A percentile compares a stretch with the other conserved stretches of the same genome.
These are phyloP conservation scores for Tremellales sp. DNA, from an alignment of 1,284 basidiomycete species.

Conservation along the genomic window DNA sequence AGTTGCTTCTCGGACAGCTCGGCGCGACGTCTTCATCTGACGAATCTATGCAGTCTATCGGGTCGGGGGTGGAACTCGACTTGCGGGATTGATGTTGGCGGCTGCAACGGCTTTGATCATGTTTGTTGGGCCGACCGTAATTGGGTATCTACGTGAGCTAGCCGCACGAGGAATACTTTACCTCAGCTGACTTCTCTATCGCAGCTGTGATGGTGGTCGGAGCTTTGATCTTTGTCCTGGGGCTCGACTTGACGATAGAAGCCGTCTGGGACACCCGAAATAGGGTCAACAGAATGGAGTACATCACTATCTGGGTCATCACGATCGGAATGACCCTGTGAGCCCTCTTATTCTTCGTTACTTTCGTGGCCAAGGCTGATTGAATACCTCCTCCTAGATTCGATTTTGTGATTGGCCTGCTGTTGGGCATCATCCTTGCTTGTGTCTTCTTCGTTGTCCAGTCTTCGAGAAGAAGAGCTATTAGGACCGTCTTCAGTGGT, in stretches of 20 bases:
- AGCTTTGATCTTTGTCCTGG: conserved; percentile 90
- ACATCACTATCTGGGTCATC: conserved; percentile 55
- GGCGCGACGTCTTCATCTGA: not conserved
- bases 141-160: conserved; percentile 80
- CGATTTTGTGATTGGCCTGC: conserved; percentile 91
- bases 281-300: conserved; percentile 69
- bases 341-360: conserved; percentile 10
- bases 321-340: conserved; percentile 80
- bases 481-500: conserved; percentile 73
- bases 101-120: conserved; percentile 69
- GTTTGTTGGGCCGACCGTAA: conserved; percentile 65
- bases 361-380: not conserved
- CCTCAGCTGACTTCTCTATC: not conserved
- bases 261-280: conserved; percentile 93
- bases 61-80: conserved; percentile 79
- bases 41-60: conserved; percentile 67
- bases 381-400: conserved; percentile 50
- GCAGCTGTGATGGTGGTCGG: conserved; percentile 83
- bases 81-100: conserved; percentile 83
- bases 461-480: conserved; percentile 76
- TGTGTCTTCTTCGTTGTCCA: conserved; percentile 96
- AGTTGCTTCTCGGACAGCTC: conserved; percentile 15
- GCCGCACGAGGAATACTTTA: not conserved
- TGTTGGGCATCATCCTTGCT: conserved; percentile 87
- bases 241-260: conserved; percentile 90